Conservation (phyloP, 2,329 filamentous ascomycete genomes). For the Fusarium agapanthi region DNA sequence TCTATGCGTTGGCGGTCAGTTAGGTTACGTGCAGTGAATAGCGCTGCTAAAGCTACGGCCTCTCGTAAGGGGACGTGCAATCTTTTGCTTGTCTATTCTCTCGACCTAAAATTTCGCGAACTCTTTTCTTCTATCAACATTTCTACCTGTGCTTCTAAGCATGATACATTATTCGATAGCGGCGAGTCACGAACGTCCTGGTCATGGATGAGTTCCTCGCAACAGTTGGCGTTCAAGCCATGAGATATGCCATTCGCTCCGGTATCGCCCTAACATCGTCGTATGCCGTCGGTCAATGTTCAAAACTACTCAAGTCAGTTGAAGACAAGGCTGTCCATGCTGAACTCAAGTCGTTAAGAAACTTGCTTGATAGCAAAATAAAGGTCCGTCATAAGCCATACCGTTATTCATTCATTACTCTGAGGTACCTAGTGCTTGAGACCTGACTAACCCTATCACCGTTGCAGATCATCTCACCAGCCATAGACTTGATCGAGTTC, state of each 20-base stretch:
- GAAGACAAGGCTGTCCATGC: conserved; percentile 72
- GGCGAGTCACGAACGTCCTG: conserved; percentile 6
- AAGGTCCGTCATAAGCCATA: conserved; percentile 59
- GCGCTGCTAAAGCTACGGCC: conserved; percentile 11
- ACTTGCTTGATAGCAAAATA: conserved; percentile 84
- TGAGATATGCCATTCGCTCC: conserved; percentile 91
- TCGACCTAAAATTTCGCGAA: not conserved
- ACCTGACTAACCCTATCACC: conserved; percentile 17
- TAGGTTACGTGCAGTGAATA: conserved; percentile 29
- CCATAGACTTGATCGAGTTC: conserved; percentile 91
- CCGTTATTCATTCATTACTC: not conserved
- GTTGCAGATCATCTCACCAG: conserved; percentile 80
- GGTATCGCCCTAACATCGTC: conserved; percentile 85
- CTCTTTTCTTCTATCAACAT: not conserved
- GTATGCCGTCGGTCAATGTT: conserved; percentile 85
- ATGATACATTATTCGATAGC: conserved; percentile 17
- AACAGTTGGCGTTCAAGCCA: conserved; percentile 71
- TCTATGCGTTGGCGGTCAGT: conserved; percentile 22
- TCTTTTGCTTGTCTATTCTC: not conserved
- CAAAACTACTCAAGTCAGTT: conserved; percentile 79
- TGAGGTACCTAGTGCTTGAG: not conserved
- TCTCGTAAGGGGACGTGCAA: conserved; percentile 18
- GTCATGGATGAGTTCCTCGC: conserved; percentile 74
- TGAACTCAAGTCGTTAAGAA: conserved; percentile 77
- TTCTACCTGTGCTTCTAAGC: not conserved